Evolutionary conservation across 768 basidiomycete genomes (phyloP), one percentile per base, ranked within the genome.

Genomic region (Mrakia frigida): DNA sequence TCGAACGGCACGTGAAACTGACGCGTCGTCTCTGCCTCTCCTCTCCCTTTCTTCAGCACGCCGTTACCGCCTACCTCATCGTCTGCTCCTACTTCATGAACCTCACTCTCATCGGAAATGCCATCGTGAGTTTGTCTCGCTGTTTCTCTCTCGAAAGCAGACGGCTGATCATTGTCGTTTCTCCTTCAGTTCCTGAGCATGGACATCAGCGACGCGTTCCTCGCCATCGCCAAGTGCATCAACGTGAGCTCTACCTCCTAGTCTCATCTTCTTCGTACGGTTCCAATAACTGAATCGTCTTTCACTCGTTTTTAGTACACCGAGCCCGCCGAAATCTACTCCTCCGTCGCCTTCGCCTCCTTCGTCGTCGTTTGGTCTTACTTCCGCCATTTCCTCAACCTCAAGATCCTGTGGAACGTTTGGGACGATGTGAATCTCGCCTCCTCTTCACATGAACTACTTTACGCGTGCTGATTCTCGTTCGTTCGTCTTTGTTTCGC

Each of bases 11-110:
- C 16, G 23, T 25, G 28, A 56, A 56, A 56, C 56, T 56, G 56
- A 56, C 56, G 56, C 56, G 56, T 56, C 56, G 31, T n/a, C 16
- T 50, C 43, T 53, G 35, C 52, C 31, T 63, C 61, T 16, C n/a
- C n/a, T n/a, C 31, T 39, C 14, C 56, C 33, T 16, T 37, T 31
- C 25, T 31, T 6, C 71, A 85, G 84, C 97, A 99, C 82, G 80
- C 94, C 63, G 93, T 98, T 72, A 98, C 97, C 0, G 86, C 98
- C 23, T 99, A 94, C 93, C 87, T 98, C 35, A 88, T 98, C 56
- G 90, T 56, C 21, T 72, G 70, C 35, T 74, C 72, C 33, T 77
- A 74, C 72, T 60, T 37, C 59, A 74, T 77, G 71, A 77, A 77
- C 59, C 37, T 72, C 71, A 98, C 94, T 0, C 83, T 88, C 70